These are phyloP conservation scores for Phytopythium chamaehyphon DNA, from an alignment of 352 stramenopile species.

Conservation along the genomic window DNA sequence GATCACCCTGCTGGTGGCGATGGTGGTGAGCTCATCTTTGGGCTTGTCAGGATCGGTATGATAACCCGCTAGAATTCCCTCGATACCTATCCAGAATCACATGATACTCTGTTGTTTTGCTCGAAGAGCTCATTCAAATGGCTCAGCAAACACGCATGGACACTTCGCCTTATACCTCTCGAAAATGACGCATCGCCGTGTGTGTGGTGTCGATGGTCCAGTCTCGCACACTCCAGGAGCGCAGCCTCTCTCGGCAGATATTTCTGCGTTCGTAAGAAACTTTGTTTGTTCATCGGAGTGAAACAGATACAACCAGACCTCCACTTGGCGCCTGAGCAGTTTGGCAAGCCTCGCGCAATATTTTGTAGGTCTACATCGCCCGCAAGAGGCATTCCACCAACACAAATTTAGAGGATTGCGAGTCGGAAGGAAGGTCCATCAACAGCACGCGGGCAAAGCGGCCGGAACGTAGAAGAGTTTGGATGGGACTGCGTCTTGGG, in stretches of 20 bases:
- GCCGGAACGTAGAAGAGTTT: slow-evolving; percentile 94
- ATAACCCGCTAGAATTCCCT: too few relatives aligned
- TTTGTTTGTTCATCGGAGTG: neutral
- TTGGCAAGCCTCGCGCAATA: slow-evolving; percentile 47
- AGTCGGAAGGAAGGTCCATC: slow-evolving; percentile 86
- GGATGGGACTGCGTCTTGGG: too few relatives aligned
- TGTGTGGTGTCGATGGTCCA: slow-evolving; percentile 37
- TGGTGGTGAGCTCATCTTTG: slow-evolving; percentile 60
- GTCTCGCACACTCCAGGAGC: slow-evolving; percentile 68
- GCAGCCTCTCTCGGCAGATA: slow-evolving; percentile 83
- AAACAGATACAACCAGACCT: slow-evolving; percentile 32
- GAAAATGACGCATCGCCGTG: slow-evolving; percentile 62
- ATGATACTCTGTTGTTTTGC: neutral
- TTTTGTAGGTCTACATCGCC: slow-evolving; percentile 55
- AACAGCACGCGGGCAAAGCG: slow-evolving; percentile 96
- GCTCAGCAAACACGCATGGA: slow-evolving; percentile 58
- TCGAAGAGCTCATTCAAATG: slow-evolving; percentile 27
- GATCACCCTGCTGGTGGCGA: too few relatives aligned
- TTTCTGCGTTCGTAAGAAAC: slow-evolving; percentile 37
- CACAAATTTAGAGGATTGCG: slow-evolving; percentile 78
- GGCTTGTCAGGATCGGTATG: too few relatives aligned
- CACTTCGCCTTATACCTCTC: slow-evolving; percentile 37
- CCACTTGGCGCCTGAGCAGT: slow-evolving; percentile 86
- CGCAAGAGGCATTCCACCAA: slow-evolving; percentile 51
- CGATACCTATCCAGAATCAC: neutral